Percentiles rank a stretch among this genome's conserved stretches.
Conservation (phyloP, 2,329 filamentous ascomycete species). For the Dactylonectria estremocensis region DNA sequence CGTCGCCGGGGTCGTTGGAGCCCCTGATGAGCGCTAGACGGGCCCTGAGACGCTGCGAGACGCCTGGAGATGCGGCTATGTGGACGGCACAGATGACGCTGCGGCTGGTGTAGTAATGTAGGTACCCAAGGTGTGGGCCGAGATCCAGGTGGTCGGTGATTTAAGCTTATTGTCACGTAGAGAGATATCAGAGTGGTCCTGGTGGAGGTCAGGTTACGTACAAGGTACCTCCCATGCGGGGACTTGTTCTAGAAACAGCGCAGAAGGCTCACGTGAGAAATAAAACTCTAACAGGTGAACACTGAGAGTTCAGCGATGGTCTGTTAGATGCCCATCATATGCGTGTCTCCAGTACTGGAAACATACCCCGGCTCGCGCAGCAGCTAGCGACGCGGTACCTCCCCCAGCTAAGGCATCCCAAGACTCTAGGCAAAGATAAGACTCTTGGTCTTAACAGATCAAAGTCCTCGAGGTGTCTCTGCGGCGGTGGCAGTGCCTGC, state of each 20-base stretch:
- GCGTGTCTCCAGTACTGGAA: neutral
- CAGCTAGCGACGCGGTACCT: conserved; percentile 39
- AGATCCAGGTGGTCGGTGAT: conserved; percentile 41
- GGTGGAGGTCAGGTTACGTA: conserved; percentile 44
- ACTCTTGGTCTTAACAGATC: conserved; percentile 40
- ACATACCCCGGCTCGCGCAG: conserved; percentile 26
- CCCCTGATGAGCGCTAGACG: conserved; percentile 12
- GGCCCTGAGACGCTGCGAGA: conserved; percentile 18
- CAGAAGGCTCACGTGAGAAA: conserved; percentile 29
- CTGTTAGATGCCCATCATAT: conserved; percentile 16
- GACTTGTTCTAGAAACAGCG: conserved; percentile 43
- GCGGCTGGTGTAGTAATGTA: conserved; percentile 1
- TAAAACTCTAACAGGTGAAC: conserved; percentile 28
- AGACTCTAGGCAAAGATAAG: conserved; percentile 38
- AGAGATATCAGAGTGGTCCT: conserved; percentile 31
- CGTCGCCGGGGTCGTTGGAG: neutral
- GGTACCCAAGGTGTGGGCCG: conserved; percentile 34
- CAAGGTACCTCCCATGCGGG: conserved; percentile 41
- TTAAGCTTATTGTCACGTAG: conserved; percentile 48
- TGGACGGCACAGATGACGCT: conserved; percentile 35
- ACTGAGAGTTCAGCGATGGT: neutral
- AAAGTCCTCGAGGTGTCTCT: conserved; percentile 26
- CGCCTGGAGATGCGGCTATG: conserved; percentile 21
- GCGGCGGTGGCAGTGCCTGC: conserved; percentile 46
- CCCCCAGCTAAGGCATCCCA: conserved; percentile 40